Evolutionary conservation across 75 land plant genomes (phyloP).

Genomic region (Cunninghamia lanceolata): DNA sequence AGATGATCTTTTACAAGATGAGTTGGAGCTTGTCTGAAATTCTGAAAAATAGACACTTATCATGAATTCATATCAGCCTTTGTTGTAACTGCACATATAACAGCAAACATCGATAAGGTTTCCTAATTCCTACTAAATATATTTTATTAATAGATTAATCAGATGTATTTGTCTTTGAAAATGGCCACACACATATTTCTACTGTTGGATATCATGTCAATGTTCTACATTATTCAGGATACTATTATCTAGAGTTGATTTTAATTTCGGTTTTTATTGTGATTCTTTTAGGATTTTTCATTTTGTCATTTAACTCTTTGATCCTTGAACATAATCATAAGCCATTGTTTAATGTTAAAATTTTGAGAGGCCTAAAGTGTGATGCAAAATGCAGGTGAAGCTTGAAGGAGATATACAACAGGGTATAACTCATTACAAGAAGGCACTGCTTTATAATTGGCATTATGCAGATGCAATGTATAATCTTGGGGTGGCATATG

Average conservation of each 20-base stretch:
- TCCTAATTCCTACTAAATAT: background rate
- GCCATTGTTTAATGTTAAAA: background rate
- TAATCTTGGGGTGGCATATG: constrained; percentile 97
- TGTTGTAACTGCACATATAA: background rate
- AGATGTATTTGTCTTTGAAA: background rate
- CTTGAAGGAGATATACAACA: constrained; percentile 93
- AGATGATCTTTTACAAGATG: background rate
- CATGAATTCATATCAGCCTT: background rate
- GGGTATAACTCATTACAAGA: constrained; percentile 91
- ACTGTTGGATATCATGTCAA: background rate
- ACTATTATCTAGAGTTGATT: background rate
- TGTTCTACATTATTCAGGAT: background rate
- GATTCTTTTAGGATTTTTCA: background rate
- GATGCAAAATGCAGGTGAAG: constrained; percentile 71
- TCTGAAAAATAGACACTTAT: background rate
- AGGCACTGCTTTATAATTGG: constrained; percentile 93
- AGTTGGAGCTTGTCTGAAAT: background rate
- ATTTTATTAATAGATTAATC: background rate
- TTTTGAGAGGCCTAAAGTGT: background rate
- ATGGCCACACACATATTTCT: background rate
- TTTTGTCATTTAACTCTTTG: background rate
- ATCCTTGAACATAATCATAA: background rate
- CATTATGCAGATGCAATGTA: constrained; percentile 99
- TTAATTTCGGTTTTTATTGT: background rate
- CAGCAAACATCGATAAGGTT: background rate